A percentile compares a stretch with the other conserved stretches of the same genome.
Conservation (phyloP, 768 basidiomycete species). For the Hygrocybe coccinea region DNA sequence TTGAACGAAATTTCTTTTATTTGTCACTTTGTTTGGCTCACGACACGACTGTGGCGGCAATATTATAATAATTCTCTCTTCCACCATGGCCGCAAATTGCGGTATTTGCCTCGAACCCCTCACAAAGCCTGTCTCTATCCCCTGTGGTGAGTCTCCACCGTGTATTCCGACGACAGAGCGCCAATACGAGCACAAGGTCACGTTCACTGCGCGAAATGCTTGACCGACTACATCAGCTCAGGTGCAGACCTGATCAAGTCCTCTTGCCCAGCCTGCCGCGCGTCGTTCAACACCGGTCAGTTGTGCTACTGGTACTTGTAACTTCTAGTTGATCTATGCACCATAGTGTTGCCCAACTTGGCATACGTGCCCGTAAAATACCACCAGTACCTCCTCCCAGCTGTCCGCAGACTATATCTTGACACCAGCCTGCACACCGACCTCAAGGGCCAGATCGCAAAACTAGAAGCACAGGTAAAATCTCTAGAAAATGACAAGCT, state of each 20-base stretch:
- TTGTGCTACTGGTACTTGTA: background rate
- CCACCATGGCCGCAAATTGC: constrained; percentile 1
- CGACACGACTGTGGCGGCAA: background rate
- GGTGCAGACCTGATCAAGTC: constrained; percentile 34
- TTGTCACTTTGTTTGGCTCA: background rate
- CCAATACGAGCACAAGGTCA: constrained; percentile 41
- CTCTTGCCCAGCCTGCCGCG: constrained; percentile 58
- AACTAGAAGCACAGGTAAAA: background rate
- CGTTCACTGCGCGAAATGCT: constrained; percentile 56
- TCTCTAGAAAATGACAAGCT: background rate
- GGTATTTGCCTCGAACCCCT: background rate
- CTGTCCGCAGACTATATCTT: constrained; percentile 31
- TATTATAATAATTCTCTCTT: background rate
- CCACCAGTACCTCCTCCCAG: constrained; percentile 38
- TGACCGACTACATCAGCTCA: constrained; percentile 35
- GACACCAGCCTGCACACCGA: background rate
- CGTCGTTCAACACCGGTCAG: constrained; percentile 49
- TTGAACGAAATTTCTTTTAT: too few species aligned
- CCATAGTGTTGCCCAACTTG: constrained; percentile 43
- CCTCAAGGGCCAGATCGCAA: background rate
- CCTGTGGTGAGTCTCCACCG: constrained; percentile 9
- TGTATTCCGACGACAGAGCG: background rate
- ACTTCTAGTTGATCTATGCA: background rate
- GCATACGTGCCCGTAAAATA: constrained; percentile 40
- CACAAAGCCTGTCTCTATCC: constrained; percentile 4